A percentile compares a stretch with the other conserved stretches of the same genome.
Conservation (phyloP, 257 asterid species). For the Paulownia fortunei region DNA sequence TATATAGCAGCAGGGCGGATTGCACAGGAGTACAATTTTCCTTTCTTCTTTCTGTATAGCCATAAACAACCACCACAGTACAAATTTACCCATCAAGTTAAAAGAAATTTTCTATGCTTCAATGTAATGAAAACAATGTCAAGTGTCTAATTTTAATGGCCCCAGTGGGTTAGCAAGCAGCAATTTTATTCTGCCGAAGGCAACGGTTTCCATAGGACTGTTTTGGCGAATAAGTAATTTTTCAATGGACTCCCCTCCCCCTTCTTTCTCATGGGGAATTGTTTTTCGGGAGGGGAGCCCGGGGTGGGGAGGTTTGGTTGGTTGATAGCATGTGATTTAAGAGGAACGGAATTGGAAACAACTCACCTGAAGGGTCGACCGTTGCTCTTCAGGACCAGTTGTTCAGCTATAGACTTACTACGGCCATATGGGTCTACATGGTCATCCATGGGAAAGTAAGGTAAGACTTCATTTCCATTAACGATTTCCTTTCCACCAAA, state of each 20-base stretch:
- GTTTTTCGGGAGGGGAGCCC: no score
- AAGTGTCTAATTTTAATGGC: not conserved
- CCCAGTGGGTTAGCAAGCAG: not conserved
- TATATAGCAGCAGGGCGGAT: constrained; percentile 97
- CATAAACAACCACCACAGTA: constrained; percentile 12
- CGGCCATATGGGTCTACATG: constrained; percentile 91
- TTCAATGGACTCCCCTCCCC: not conserved
- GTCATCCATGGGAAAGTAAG: constrained; percentile 86
- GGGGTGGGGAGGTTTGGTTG: not conserved
- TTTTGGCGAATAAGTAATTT: not conserved
- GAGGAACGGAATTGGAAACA: not conserved
- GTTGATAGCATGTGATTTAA: not conserved
- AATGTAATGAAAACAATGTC: not conserved
- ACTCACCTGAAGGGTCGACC: constrained; percentile 82
- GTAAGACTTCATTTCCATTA: constrained; percentile 84
- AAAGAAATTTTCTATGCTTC: not conserved
- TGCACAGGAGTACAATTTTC: constrained; percentile 81
- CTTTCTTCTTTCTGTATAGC: constrained; percentile 58
- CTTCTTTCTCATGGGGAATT: no score
- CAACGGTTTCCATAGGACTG: not conserved
- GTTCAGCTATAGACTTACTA: constrained; percentile 93
- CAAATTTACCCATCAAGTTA: constrained; percentile 2
- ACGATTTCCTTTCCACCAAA: constrained; percentile 85
- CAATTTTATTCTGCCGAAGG: not conserved
- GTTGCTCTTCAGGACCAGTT: constrained; percentile 79